Evolutionary conservation across 352 stramenopile species (phyloP), one percentile per base, ranked within the genome.

Genomic region (Pythium phragmitis): DNA sequence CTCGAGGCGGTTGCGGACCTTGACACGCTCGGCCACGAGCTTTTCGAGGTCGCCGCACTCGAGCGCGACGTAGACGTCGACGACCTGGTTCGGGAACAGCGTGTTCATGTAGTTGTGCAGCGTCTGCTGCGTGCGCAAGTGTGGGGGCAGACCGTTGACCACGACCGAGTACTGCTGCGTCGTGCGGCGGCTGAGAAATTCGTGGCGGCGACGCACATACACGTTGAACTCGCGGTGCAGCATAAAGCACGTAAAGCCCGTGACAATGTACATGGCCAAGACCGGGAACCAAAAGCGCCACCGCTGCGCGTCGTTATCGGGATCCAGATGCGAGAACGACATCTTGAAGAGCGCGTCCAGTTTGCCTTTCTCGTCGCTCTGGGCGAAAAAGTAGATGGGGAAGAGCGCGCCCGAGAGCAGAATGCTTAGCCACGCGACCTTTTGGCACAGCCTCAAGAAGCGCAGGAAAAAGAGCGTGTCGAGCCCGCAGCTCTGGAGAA

Each of bases 381-480:
- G 63, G 3, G 63, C 81, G 48, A 87, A 85, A 63, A 81, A 91
- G 62, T 94, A 94, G n/a, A 92, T 76, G 26, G 85, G 85, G 65
- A 94, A 94, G 37, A 85, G 77, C 41, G 68, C 79, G 6, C 53
- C 72, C n/a, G 83, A 92, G 46, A 90, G 67, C 26, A 85, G 1
- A 3, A 94, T 68, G 9, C 71, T 76, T 36, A 88, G 72, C 7
- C 60, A 66, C 37, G 85, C 81, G 4, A 94, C 65, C 58, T 94
- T 94, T 50, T 91, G 77, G 51, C 80, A 85, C 4, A 94, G 49
- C 7, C 79, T 63, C 58, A 92, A 12, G 43, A 94, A 92, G 26
- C 85, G 85, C 37, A 94, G 61, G 34, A 91, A 89, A 63, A 92
- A 89, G 30, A 94, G 74, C 60, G 85, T 91, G 65, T 92, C 83